Evolutionary conservation across 2,329 filamentous ascomycete species (phyloP), one percentile per base, ranked within the genome.

Genomic region (Fusarium floridanum): DNA sequence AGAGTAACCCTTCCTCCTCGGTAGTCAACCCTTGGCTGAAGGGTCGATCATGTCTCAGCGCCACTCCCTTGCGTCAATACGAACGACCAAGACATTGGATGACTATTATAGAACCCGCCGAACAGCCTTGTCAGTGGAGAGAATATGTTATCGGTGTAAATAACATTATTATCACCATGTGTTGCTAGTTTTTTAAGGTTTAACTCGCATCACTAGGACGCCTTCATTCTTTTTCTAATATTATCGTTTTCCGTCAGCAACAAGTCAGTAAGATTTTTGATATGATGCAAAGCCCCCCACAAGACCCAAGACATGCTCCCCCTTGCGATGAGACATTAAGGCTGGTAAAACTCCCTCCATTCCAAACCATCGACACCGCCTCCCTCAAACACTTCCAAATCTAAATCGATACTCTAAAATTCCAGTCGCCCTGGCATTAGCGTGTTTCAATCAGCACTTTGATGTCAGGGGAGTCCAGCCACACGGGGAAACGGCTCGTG

Each of bases 1-100:
- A 20, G 8, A 29, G 17, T 5, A 2, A 11, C 37, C 8, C 41
- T 37, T 50, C 22, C 37, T 10, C 8, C 6, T 45, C 17, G 6
- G 14, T 14, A 3, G 1, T n/a, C 37, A 16, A 1, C 55, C 71
- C 71, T 61, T 72, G 63, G 41, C 6, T 24, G 10, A 65, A 70
- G 66, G 72, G 69, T 32, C n/a, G 43, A 73, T 60, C 12, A 39
- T 75, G 72, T 75, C 69, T 74, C 43, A 74, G 60, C 57, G 68
- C 63, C 72, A 53, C 62, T 75, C 72, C 72, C 72, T 74, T 67
- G 66, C 69, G 41, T 73, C 34, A 22, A 64, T 72, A 20, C 36
- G 45, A 27, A 6, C 41, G 29, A 55, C n/a, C 6, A 22, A 24
- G 10, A 32, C 41, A 36, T 34, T 32, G 16, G 16, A 32, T 20